Percentiles rank a stretch among this genome's conserved stretches.
Evolutionary conservation across 768 basidiomycete species (phyloP).

Genomic region (Naganishia kalamii): DNA sequence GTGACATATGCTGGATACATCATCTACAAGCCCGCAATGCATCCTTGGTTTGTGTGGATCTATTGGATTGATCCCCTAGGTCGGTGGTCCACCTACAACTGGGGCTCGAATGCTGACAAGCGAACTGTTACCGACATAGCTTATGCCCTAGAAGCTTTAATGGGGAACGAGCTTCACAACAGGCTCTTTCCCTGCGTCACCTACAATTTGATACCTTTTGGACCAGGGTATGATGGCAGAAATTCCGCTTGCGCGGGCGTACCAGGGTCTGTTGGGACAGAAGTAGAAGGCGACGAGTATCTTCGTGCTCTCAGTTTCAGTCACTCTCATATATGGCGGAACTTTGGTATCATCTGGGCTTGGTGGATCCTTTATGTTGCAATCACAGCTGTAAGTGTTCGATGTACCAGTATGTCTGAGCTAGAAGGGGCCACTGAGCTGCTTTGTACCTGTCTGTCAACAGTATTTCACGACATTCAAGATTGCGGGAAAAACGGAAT

Average conservation of each 20-base stretch:
- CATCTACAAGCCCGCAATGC: conserved; percentile 37
- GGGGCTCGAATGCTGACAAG: background rate
- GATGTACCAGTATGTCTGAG: background rate
- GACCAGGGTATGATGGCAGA: background rate
- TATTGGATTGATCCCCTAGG: background rate
- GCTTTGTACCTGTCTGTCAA: no score
- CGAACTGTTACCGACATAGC: conserved; percentile 40
- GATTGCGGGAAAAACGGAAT: background rate
- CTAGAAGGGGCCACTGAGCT: background rate
- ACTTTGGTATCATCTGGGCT: conserved; percentile 33
- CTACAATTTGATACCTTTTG: conserved; percentile 1
- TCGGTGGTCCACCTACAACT: background rate
- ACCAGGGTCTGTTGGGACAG: conserved; percentile 7
- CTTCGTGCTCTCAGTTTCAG: conserved; percentile 22
- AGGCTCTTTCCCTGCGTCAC: background rate
- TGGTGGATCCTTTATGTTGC: conserved; percentile 36
- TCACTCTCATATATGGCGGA: conserved; percentile 33
- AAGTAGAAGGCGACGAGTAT: conserved; percentile 24
- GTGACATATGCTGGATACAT: conserved; percentile 41
- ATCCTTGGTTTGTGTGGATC: conserved; percentile 21
- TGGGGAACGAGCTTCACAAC: conserved; percentile 16
- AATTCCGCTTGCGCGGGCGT: conserved; percentile 7
- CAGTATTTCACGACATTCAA: conserved; percentile 16
- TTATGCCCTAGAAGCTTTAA: conserved; percentile 39
- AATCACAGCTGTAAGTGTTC: conserved; percentile 1